These are phyloP conservation scores for Colletotrichum noveboracense DNA, from an alignment of 2,329 filamentous ascomycete genomes.

Conservation along the genomic window DNA sequence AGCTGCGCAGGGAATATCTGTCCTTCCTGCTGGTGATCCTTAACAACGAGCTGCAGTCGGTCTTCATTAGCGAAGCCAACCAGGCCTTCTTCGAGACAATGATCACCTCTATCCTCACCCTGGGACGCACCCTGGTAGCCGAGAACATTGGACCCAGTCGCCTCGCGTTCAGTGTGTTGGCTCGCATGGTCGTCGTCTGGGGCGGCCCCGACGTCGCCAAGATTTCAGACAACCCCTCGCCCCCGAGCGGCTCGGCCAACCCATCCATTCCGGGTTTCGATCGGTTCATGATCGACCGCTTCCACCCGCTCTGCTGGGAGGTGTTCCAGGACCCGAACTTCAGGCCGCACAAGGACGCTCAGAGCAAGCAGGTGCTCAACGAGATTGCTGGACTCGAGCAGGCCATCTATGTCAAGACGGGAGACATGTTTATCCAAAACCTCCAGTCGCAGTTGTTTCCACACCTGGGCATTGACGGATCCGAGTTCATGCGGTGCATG, in stretches of 20 bases:
- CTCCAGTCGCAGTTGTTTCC: constrained; percentile 69
- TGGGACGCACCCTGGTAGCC: constrained; percentile 75
- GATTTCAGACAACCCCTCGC: constrained; percentile 56
- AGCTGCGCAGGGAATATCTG: constrained; percentile 92
- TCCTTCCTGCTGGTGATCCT: constrained; percentile 91
- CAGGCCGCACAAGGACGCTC: constrained; percentile 80
- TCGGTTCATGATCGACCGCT: constrained; percentile 84
- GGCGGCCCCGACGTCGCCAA: constrained; percentile 80
- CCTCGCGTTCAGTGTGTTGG: constrained; percentile 82
- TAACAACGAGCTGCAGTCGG: constrained; percentile 85
- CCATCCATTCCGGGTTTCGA: constrained; percentile 86
- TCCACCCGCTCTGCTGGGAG: constrained; percentile 90
- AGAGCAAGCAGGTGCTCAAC: constrained; percentile 84
- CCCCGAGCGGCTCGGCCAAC: constrained; percentile 54
- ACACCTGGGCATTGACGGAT: constrained; percentile 66
- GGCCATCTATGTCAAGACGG: constrained; percentile 88
- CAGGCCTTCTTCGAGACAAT: constrained; percentile 89
- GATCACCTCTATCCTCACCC: constrained; percentile 82
- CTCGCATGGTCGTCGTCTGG: constrained; percentile 86
- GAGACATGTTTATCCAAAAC: constrained; percentile 77
- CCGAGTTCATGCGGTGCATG: constrained; percentile 63
- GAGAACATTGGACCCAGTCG: constrained; percentile 65
- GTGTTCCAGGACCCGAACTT: constrained; percentile 81
- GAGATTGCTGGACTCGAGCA: constrained; percentile 90
- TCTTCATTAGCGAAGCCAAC: constrained; percentile 89